phyloP scores from a whole-genome alignment of 1,284 basidiomycete species.

The Sphagnurus paluster region DNA sequence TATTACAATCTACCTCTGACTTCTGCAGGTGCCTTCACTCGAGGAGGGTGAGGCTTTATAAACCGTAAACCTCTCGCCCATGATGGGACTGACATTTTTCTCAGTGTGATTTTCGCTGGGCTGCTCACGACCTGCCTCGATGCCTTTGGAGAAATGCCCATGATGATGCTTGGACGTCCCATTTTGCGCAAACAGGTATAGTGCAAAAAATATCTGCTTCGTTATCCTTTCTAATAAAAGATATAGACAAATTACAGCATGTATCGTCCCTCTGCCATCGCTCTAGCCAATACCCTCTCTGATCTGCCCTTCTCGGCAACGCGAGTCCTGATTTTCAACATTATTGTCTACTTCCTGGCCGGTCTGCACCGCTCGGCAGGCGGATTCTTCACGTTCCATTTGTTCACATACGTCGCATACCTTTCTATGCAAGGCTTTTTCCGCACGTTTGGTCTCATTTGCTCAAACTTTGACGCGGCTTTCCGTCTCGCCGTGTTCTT shows the following conservation, averaged over 20 bases:
- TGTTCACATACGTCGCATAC: conserved; percentile 63
- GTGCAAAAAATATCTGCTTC: no score
- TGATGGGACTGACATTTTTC: neutral
- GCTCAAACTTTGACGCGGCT: conserved; percentile 64
- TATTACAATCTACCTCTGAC: conserved; percentile 75
- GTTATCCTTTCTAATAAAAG: conserved; percentile 15
- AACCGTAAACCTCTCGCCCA: neutral
- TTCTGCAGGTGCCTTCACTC: conserved; percentile 82
- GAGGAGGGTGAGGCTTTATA: conserved; percentile 47
- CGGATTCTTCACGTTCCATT: conserved; percentile 72
- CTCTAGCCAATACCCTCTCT: conserved; percentile 72
- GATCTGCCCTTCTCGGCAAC: conserved; percentile 76
- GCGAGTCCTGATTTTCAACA: conserved; percentile 63
- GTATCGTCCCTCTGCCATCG: conserved; percentile 77
- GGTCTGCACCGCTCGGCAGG: conserved; percentile 59
- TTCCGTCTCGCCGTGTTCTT: conserved; percentile 61
- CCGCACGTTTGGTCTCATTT: conserved; percentile 66
- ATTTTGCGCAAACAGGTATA: conserved; percentile 62
- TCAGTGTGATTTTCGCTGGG: conserved; percentile 74
- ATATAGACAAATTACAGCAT: conserved; percentile 75
- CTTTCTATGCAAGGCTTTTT: conserved; percentile 76
- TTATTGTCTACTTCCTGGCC: conserved; percentile 79
- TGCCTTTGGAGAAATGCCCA: conserved; percentile 78
- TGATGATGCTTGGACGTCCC: conserved; percentile 76
- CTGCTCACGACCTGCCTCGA: conserved; percentile 75